Evolutionary conservation across 495 filamentous ascomycete genomes (phyloP).

Genomic region (Aspergillus egyptiacus): DNA sequence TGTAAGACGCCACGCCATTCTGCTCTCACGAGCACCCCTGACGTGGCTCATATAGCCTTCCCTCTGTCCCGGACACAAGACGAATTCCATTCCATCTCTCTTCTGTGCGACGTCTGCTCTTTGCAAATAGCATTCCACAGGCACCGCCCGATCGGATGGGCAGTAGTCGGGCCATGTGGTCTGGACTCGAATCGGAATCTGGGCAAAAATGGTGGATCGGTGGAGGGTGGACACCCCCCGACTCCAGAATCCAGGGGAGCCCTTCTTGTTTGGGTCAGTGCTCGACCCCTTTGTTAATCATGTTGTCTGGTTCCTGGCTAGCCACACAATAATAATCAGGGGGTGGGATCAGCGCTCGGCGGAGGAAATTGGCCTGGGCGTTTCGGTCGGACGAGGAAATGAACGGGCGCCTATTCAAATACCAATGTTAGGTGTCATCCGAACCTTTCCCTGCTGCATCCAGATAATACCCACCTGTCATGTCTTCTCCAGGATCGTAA

Average conservation of each 20-base stretch:
- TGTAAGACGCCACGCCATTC: background rate
- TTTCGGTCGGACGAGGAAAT: background rate
- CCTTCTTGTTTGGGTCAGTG: slow-evolving; percentile 7
- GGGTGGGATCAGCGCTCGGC: slow-evolving; percentile 5
- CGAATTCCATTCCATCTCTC: background rate
- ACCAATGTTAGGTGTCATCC: background rate
- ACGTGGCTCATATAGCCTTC: background rate
- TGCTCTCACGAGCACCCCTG: background rate
- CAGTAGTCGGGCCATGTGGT: background rate
- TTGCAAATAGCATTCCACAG: background rate
- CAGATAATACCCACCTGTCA: background rate
- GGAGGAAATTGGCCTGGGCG: slow-evolving; percentile 4
- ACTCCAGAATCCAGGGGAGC: background rate
- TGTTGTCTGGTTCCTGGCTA: slow-evolving; percentile 12
- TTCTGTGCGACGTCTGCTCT: too few relatives aligned
- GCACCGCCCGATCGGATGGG: background rate
- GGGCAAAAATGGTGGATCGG: background rate
- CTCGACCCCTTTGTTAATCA: background rate
- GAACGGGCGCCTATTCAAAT: background rate
- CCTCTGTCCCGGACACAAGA: background rate
- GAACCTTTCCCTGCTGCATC: too few relatives aligned
- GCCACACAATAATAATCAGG: background rate
- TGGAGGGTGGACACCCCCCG: background rate
- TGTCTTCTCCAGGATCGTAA: too few relatives aligned
- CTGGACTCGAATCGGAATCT: background rate